A percentile compares a stretch with the other conserved stretches of the same genome.
These are phyloP conservation scores for Lithocarpus polystachyus DNA, from an alignment of 306 rosid species.

Conservation along the genomic window DNA sequence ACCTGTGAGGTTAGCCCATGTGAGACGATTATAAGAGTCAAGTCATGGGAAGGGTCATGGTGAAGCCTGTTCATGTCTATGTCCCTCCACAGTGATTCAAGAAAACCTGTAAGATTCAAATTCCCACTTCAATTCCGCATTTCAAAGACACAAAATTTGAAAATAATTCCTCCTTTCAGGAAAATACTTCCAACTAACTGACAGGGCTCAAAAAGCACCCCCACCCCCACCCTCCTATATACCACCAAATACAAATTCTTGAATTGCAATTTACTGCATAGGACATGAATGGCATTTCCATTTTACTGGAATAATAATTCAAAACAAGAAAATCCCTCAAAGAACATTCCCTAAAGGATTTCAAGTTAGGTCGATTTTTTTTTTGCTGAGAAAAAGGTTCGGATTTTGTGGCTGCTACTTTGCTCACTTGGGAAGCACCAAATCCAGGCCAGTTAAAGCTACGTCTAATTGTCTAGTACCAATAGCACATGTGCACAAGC, in stretches of 20 bases:
- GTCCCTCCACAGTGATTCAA: conserved; percentile 95
- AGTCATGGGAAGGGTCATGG: conserved; percentile 60
- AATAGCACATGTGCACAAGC: neutral
- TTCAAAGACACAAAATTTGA: neutral
- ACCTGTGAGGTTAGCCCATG: conserved; percentile 85
- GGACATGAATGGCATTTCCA: neutral
- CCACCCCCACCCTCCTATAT: neutral
- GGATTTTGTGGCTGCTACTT: neutral
- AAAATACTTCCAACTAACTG: neutral
- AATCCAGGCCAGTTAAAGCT: neutral
- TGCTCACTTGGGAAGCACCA: neutral
- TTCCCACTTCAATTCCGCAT: neutral
- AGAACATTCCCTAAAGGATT: neutral
- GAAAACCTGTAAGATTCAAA: conserved; percentile 59
- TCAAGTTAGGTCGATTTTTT: neutral
- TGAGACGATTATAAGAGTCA: conserved; percentile 74
- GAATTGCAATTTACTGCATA: neutral
- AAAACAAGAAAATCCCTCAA: neutral
- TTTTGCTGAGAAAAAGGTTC: too few species aligned
- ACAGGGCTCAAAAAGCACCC: too few species aligned
- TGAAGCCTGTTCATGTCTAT: conserved; percentile 80
- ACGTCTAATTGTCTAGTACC: neutral
- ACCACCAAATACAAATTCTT: neutral
- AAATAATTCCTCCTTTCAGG: neutral
- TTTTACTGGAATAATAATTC: neutral